Percentiles rank a stretch among this genome's conserved stretches.
Conservation (phyloP, 139 green algal species). For the Tetratostichococcus sp. region DNA sequence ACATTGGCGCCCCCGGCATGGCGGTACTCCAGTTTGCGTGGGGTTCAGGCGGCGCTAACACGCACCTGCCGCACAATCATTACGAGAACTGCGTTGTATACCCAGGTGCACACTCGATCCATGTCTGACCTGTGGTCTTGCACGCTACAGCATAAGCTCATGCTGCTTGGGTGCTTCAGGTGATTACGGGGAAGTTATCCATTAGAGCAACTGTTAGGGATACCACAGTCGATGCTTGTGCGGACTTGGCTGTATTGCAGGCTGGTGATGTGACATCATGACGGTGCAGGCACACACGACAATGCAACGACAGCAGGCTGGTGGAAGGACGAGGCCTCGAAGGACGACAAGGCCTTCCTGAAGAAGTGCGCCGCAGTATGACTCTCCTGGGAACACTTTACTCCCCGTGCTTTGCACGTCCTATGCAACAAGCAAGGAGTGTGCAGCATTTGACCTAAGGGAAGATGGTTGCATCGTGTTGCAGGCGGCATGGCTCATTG, state of each 20-base stretch:
- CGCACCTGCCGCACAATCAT: slow-evolving; percentile 95
- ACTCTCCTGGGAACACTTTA: no score
- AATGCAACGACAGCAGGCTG: slow-evolving; percentile 92
- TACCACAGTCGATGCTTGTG: no score
- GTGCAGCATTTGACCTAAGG: no score
- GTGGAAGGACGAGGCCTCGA: slow-evolving; percentile 52
- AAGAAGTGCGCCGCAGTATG: slow-evolving; percentile 46
- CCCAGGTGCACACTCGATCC: slow-evolving; percentile 29
- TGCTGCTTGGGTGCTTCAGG: no score
- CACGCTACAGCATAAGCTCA: neutral
- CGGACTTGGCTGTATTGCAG: neutral
- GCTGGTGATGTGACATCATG: neutral
- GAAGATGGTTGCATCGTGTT: no score
- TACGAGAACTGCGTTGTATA: slow-evolving; percentile 93
- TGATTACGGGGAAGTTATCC: no score
- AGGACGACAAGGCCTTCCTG: slow-evolving; percentile 59
- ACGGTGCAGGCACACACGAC: slow-evolving; percentile 86
- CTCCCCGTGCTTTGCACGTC: neutral
- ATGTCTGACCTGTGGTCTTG: neutral
- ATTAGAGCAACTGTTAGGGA: no score
- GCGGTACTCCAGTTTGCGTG: slow-evolving; percentile 98
- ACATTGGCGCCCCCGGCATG: slow-evolving; percentile 93
- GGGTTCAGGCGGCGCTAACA: slow-evolving; percentile 80
- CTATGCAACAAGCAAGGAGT: no score
- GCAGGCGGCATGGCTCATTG: no score